Evolutionary conservation across 192 early-diverging fungal genomes (phyloP), one percentile per base, ranked within the genome.

Genomic region (Coemansia sp.): DNA sequence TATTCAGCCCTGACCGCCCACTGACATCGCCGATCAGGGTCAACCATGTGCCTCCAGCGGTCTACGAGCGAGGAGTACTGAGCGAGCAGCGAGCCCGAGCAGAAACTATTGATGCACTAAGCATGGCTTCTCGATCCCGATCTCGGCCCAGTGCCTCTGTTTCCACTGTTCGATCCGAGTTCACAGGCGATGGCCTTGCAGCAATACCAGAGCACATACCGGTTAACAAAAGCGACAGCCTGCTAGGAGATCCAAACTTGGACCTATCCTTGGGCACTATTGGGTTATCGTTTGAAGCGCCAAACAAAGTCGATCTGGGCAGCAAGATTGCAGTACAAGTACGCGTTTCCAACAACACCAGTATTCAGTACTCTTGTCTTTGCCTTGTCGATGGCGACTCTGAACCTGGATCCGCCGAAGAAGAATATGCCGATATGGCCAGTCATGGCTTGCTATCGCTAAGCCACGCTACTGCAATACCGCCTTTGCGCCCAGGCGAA

Each of bases 261-360:
- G 34, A 36, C 15, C 41, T 29, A 38, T 24, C 46, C 10, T 3
- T 72, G 18, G 75, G 70, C 18, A 67, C 75, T 7, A 74, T 79
- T 27, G 55, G 57, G 27, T 34, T 84, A 22, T 69, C 76, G 2
- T 84, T 84, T 62, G 71, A 78, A 12, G 81, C 76, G 11, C 76
- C 81, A 41, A 67, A 73, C 9, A 78, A 70, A 29, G 76, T 66
- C 12, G 9, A 3, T 1, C 67, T 84, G 12, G 81, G 81, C 5
- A 57, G 76, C n/a, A 62, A 73, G 38, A 34, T 84, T 15, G 44
- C 59, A 7, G 81, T 84, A 5, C 60, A 65, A 12, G 74, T 75
- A 22, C 66, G 72, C 36, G 47, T 84, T 41, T 57, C 73, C 8
- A 84, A 84, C 81, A 73, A 70, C 38, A 78, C 76, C 29, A 68